Conservation (phyloP, 495 filamentous ascomycete species). For the Aspergillus mulundensis region DNA sequence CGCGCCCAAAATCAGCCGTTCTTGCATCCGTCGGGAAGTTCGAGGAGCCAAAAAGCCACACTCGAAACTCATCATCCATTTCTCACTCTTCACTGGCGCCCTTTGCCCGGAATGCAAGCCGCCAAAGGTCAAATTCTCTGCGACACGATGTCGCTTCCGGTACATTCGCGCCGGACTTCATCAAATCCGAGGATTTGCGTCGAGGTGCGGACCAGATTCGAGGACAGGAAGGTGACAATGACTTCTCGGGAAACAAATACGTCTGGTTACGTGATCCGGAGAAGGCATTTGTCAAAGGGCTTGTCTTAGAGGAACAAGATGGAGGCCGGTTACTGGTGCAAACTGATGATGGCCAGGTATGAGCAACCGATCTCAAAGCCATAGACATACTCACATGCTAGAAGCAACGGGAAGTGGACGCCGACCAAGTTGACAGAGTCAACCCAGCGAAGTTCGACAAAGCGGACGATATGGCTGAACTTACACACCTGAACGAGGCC, state of each 20-base stretch:
- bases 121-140: conserved; percentile 58
- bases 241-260: conserved; percentile 98
- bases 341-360: conserved; percentile 88
- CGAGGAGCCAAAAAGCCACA: conserved; percentile 42
- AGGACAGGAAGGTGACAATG: conserved; percentile 88
- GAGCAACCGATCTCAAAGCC: conserved; percentile 15
- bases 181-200: conserved; percentile 74
- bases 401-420: conserved; percentile 81
- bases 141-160: conserved; percentile 54
- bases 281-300: conserved; percentile 84
- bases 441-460: conserved; percentile 99
- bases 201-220: conserved; percentile 63
- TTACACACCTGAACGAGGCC: conserved; percentile 96
- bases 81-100: conserved; percentile 41
- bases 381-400: conserved; percentile 9
- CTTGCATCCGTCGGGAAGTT: conserved; percentile 52
- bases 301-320: conserved; percentile 77
- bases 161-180: conserved; percentile 95
- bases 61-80: conserved; percentile 50
- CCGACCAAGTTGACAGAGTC: conserved; percentile 91
- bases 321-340: conserved; percentile 72
- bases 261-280: conserved; percentile 90
- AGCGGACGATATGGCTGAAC: conserved; percentile 97
- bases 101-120: conserved; percentile 22
- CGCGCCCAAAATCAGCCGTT: conserved; percentile 69